Evolutionary conservation across 371 early-diverging fungal genomes (phyloP).

Genomic region (Hamiltosporidium tvaerminnensis): DNA sequence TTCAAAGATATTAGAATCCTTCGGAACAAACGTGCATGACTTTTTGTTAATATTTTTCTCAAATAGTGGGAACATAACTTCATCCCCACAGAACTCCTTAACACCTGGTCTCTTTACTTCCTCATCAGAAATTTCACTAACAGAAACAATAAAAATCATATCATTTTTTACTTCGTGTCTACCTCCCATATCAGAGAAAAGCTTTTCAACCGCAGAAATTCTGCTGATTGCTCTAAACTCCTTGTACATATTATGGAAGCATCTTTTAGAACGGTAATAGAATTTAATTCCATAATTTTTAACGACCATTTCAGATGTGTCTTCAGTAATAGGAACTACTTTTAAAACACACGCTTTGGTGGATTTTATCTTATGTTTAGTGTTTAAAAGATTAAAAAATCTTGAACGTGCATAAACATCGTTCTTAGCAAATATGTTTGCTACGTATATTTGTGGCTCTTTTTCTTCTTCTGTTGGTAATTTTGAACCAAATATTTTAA

Average conservation of each 20-base stretch:
- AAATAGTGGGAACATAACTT: conserved; percentile 36
- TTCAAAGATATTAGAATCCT: too few species aligned
- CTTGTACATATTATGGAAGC: conserved; percentile 99
- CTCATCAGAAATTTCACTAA: conserved; percentile 32
- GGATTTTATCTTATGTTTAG: conserved; percentile 94
- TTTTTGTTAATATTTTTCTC: conserved; percentile 5
- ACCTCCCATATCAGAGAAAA: conserved; percentile 39
- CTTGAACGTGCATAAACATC: conserved; percentile 89
- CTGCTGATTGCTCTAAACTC: conserved; percentile 93
- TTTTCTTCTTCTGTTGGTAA: conserved; percentile 71
- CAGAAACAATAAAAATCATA: conserved; percentile 38
- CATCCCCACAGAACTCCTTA: conserved; percentile 27
- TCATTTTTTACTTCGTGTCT: conserved; percentile 38
- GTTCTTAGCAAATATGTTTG: conserved; percentile 94
- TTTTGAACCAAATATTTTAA: conserved; percentile 48
- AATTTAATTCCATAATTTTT: conserved; percentile 98
- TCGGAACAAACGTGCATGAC: too few species aligned
- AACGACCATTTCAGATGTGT: conserved; percentile 65
- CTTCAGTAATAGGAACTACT: conserved; percentile 82
- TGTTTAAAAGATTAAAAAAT: conserved; percentile 95
- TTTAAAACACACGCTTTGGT: conserved; percentile 83
- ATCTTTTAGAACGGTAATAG: conserved; percentile 92
- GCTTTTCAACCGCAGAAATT: conserved; percentile 64
- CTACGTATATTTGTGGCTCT: conserved; percentile 83
- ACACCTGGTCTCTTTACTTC: conserved; percentile 38